Evolutionary conservation across 2,329 filamentous ascomycete species (phyloP), one percentile per base, ranked within the genome.

Genomic region (Sporothrix protearum): DNA sequence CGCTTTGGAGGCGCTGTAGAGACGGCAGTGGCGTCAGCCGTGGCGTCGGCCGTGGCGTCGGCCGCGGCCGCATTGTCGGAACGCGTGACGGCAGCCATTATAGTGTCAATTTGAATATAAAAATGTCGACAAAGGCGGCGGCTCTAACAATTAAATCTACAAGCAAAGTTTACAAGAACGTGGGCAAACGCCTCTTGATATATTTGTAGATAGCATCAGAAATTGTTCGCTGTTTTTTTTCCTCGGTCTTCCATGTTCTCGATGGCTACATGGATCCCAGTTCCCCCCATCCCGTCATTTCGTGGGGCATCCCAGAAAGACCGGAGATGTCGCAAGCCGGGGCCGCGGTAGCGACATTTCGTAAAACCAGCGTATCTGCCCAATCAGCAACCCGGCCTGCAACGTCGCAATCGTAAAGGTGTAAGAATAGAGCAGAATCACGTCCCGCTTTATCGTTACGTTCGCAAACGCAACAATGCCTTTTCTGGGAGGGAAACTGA

Each of bases 301-400:
- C 42, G 42, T 47, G 42, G 42, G 42, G 42, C 42, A 19, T 4
- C 53, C 28, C 53, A 64, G 14, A 45, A 47, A 30, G 16, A 39
- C 61, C 25, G 61, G 61, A 30, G 61, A 67, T 67, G 64, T 67
- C 64, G 64, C 64, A 67, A 67, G 51, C 42, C 64, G 42, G 64
- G 64, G 64, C 36, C 19, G 64, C 19, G 64, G 64, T 67, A 67
- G 64, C 64, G 64, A 67, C 64, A 67, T 67, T 19, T 22, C 22
- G 12, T n/a, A 33, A 12, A n/a, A 33, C 28, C 16, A 9, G 19
- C 57, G 19, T 8, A 4, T 63, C 57, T 63, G 33, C 33, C 64
- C 64, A 67, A 67, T 67, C 64, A 67, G 51, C 64, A 33, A 19
- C 64, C 28, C 16, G 19, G 64, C 45, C 9, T 49, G 14, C 16